These are phyloP conservation scores for Dipsacomyces acuminosporus DNA, from an alignment of 371 early-diverging fungal species.

Conservation along the genomic window DNA sequence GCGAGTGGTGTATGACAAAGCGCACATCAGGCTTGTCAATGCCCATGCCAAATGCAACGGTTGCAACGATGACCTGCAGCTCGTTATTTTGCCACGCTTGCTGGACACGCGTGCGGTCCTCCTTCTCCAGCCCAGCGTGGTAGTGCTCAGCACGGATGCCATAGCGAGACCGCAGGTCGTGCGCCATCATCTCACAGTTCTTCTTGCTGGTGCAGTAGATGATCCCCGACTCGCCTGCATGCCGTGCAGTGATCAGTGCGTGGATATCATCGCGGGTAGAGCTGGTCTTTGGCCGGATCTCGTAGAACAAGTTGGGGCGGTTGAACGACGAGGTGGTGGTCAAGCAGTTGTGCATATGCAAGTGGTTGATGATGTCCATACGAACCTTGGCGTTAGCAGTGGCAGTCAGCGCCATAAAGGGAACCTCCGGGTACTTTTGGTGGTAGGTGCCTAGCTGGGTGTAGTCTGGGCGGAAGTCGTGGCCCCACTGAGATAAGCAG, in stretches of 20 bases:
- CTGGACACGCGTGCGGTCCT: constrained; percentile 83
- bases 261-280: constrained; percentile 69
- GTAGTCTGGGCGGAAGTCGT: constrained; percentile 85
- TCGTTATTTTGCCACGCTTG: constrained; percentile 77
- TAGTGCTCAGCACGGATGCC: constrained; percentile 66
- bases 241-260: constrained; percentile 66
- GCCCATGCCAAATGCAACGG: constrained; percentile 99
- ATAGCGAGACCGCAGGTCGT: constrained; percentile 56
- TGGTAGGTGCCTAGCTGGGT: constrained; percentile 67
- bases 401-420: constrained; percentile 98
- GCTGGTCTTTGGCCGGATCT: constrained; percentile 60
- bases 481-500: constrained; percentile 97
- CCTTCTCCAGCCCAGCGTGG: constrained; percentile 92
- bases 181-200: constrained; percentile 86
- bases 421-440: constrained; percentile 67
- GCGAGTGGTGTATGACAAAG: constrained; percentile 95
- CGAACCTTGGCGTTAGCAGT: constrained; percentile 94
- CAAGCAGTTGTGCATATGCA: constrained; percentile 64
- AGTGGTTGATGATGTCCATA: constrained; percentile 60
- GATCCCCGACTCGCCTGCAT: constrained; percentile 83
- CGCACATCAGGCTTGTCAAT: constrained; percentile 99
- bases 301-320: constrained; percentile 80
- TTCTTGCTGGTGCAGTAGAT: constrained; percentile 91
- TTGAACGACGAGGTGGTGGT: constrained; percentile 87
- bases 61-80: constrained; percentile 94